phyloP scores from a whole-genome alignment of 148 eudicot genomes.

The Rhododendron mucronatum region DNA sequence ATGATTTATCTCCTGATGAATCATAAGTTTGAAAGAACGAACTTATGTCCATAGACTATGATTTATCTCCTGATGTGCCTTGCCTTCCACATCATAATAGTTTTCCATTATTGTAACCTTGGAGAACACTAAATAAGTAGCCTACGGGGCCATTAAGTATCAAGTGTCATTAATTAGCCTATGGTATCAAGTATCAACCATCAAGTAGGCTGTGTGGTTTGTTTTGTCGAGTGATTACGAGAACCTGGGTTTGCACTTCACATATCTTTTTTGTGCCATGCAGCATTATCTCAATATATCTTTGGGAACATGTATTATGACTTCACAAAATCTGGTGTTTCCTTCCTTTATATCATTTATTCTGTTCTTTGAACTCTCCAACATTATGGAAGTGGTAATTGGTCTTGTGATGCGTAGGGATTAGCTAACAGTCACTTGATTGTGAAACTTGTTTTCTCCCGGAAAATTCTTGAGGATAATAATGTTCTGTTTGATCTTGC shows the following conservation, averaged over 20 bases:
- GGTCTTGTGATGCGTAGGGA: neutral
- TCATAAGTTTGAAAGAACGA: neutral
- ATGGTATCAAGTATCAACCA: neutral
- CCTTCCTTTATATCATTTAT: neutral
- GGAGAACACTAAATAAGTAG: neutral
- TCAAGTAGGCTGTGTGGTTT: neutral
- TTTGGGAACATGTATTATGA: neutral
- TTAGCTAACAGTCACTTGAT: neutral
- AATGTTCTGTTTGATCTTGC: constrained; percentile 8
- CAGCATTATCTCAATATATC: neutral
- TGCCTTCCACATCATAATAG: neutral
- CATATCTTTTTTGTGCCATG: neutral
- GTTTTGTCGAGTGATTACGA: neutral
- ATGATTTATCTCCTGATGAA: neutral
- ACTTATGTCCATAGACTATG: neutral
- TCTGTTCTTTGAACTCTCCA: neutral
- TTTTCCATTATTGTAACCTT: neutral
- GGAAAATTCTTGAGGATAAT: neutral
- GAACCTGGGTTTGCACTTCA: neutral
- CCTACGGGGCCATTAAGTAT: neutral
- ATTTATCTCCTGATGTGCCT: neutral
- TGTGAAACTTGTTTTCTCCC: neutral
- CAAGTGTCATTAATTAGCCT: neutral
- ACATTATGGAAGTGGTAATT: neutral
- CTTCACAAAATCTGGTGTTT: neutral